Evolutionary conservation across 106 monocot species (phyloP), one percentile per base, ranked within the genome.

Genomic region (Vanilla planifolia): DNA sequence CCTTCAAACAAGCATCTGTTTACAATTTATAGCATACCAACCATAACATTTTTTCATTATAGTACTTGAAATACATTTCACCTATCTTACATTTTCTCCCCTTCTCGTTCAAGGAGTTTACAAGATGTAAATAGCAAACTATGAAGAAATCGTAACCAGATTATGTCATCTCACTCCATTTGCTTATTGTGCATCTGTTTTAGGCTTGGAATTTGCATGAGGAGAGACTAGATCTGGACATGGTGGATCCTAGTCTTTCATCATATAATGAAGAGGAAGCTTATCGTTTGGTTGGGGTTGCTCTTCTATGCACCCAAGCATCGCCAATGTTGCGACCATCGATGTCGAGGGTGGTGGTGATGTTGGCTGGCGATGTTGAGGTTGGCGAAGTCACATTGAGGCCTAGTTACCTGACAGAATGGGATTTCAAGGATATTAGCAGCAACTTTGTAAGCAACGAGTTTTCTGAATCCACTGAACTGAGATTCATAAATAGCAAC

Each of bases 281-380:
- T 4, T 24, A 8, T n/a, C 68, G 73, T 1, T 43, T 82, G 5
- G 79, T 95, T 21, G 71, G 75, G 6, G 69, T 95, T 37, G 75
- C 90, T 37, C 71, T 95, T 47, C 74, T 95, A 3, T 95, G 95
- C 81, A 95, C 80, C 3, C 95, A 95, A 34, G 70, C 75, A 33
- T 78, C 86, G 16, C 86, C 80, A 0, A 25, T 34, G 57, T 78
- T 76, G 23, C 77, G 95, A 9, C 95, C 90, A 3, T 43, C 77
- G 1, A 95, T 95, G 95, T 90, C 95, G 17, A 72, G 90, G 29
- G 86, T 79, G 42, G 90, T 95, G 25, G 76, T 90, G 6, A 95
- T 90, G 90, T 71, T 95, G 9, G 20, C 76, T 0, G 90, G 95
- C n/a, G 95, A 95, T 35, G 29, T 61, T 0, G 90, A 83, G 43